Percentiles rank a stretch among this genome's conserved stretches.
Evolutionary conservation across 2,329 filamentous ascomycete species (phyloP).

Genomic region (Cadophora gregata): DNA sequence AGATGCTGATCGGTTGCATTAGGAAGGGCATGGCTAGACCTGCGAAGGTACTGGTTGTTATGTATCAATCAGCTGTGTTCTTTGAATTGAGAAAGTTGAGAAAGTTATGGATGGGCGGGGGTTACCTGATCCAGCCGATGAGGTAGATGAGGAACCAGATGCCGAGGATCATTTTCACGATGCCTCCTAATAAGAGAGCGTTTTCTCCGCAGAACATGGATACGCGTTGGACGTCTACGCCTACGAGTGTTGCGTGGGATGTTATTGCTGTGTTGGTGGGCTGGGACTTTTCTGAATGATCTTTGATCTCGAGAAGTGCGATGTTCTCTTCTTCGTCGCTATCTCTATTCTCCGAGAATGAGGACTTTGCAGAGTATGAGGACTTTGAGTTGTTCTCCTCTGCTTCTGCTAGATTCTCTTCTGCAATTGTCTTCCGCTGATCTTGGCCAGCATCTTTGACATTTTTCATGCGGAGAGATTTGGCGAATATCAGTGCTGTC

Average conservation of each 20-base stretch:
- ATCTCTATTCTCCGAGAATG: not conserved
- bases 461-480: not conserved
- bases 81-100: too few relatives aligned
- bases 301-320: not conserved
- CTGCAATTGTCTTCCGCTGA: not conserved
- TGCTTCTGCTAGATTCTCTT: not conserved
- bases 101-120: not conserved
- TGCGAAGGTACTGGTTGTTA: not conserved
- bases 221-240: not conserved
- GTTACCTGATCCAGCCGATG: not conserved
- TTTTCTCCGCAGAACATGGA: not conserved
- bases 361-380: not conserved
- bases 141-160: not conserved
- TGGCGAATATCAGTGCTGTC: not conserved
- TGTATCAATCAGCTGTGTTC: not conserved
- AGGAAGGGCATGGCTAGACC: not conserved
- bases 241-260: not conserved
- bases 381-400: not conserved
- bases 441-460: not conserved
- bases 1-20: not conserved
- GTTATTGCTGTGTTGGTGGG: not conserved
- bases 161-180: not conserved
- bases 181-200: not conserved
- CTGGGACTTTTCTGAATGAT: not conserved
- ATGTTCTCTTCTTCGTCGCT: not conserved